Conservation (phyloP, 805 yeast genomes). For the Ogataea philodendri region DNA sequence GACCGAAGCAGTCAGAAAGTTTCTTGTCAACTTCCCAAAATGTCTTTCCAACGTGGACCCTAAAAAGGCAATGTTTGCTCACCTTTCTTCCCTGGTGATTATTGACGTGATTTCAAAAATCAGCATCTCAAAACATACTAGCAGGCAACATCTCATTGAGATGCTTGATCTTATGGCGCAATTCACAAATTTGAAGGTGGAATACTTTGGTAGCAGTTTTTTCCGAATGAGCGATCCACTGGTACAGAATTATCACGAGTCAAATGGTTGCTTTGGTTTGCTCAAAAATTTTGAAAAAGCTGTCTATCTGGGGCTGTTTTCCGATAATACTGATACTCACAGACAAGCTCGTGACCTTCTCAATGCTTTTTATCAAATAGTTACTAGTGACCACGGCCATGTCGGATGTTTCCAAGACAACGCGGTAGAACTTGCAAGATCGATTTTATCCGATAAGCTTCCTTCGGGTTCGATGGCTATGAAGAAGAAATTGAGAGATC, state of each 20-base stretch:
- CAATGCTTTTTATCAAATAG: slow-evolving; percentile 23
- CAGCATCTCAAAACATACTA: slow-evolving; percentile 25
- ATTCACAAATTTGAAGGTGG: slow-evolving; percentile 38
- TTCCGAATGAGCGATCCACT: slow-evolving; percentile 1
- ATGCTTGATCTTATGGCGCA: slow-evolving; percentile 39
- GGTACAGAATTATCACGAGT: slow-evolving; percentile 19
- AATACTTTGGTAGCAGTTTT: slow-evolving; percentile 12
- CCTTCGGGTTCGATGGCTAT: slow-evolving; percentile 73
- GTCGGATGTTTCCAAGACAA: slow-evolving; percentile 25
- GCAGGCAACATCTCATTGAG: slow-evolving; percentile 28
- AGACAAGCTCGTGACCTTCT: slow-evolving; percentile 45
- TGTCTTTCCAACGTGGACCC: slow-evolving; percentile 33
- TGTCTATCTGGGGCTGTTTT: slow-evolving; percentile 48
- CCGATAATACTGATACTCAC: slow-evolving; percentile 50
- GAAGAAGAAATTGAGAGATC: slow-evolving; percentile 60
- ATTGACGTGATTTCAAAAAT: slow-evolving; percentile 37
- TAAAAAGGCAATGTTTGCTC: slow-evolving; percentile 34
- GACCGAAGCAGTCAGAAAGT: slow-evolving; percentile 36
- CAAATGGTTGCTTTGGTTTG: slow-evolving; percentile 32
- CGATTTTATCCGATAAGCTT: slow-evolving; percentile 53
- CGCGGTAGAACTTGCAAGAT: slow-evolving; percentile 40
- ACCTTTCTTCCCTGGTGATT: slow-evolving; percentile 39
- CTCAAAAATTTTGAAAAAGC: slow-evolving; percentile 49
- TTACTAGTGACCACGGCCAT: slow-evolving; percentile 23
- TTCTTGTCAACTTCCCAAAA: slow-evolving; percentile 34